These are phyloP conservation scores for Colletotrichum zoysiae DNA, from an alignment of 2,329 filamentous ascomycete genomes.

Conservation along the genomic window DNA sequence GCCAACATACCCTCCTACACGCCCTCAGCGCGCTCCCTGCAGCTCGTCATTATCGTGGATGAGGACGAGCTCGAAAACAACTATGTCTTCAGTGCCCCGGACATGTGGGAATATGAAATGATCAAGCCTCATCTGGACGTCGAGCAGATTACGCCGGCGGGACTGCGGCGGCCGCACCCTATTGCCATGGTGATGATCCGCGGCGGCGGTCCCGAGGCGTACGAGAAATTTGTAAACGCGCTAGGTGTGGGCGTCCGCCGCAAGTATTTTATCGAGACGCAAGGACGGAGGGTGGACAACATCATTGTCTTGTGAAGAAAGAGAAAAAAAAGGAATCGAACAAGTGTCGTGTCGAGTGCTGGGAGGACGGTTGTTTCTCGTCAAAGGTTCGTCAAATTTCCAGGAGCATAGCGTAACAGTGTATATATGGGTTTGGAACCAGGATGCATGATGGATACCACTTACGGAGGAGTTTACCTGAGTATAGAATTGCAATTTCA, in stretches of 20 bases:
- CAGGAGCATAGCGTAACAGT: slow-evolving; percentile 35
- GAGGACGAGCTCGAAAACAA: slow-evolving; percentile 51
- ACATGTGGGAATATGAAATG: slow-evolving; percentile 47
- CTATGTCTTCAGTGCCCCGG: slow-evolving; percentile 42
- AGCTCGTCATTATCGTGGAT: slow-evolving; percentile 83
- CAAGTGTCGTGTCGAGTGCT: background rate
- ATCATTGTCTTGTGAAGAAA: slow-evolving; percentile 67
- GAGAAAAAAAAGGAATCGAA: too few relatives aligned
- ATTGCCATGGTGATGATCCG: slow-evolving; percentile 88
- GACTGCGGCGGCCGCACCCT: slow-evolving; percentile 76
- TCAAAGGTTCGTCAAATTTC: slow-evolving; percentile 10
- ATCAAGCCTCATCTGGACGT: slow-evolving; percentile 80
- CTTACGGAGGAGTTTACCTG: slow-evolving; percentile 24
- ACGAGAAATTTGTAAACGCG: slow-evolving; percentile 73
- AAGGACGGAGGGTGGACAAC: slow-evolving; percentile 84
- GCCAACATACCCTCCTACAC: slow-evolving; percentile 85
- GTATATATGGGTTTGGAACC: slow-evolving; percentile 36
- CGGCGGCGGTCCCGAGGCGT: slow-evolving; percentile 70
- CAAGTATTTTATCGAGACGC: slow-evolving; percentile 83
- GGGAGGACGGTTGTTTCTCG: background rate
- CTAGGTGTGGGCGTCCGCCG: slow-evolving; percentile 80
- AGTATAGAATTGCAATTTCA: slow-evolving; percentile 7
- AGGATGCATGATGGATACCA: slow-evolving; percentile 41
- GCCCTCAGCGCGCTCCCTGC: slow-evolving; percentile 71
- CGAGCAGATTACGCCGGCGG: slow-evolving; percentile 77